These are phyloP conservation scores for Hortiboletus campestris DNA, from an alignment of 768 basidiomycete species.

Conservation along the genomic window DNA sequence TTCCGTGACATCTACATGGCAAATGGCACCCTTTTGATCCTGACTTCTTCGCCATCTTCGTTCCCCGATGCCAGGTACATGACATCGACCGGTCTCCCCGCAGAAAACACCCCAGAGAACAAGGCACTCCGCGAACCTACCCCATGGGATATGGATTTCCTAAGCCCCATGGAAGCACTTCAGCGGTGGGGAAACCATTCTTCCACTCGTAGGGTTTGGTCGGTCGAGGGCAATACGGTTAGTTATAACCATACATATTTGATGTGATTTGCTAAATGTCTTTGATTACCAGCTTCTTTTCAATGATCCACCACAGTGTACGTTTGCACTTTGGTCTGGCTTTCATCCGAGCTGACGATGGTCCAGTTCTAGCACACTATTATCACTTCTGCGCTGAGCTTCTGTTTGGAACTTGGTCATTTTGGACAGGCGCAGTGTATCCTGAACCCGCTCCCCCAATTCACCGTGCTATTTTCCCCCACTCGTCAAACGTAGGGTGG, in stretches of 20 bases:
- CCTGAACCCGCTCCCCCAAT: constrained; percentile 50
- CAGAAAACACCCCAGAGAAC: constrained; percentile 60
- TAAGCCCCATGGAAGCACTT: constrained; percentile 59
- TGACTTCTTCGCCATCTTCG: constrained; percentile 44
- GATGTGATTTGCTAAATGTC: constrained; percentile 1
- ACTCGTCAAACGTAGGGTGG: constrained; percentile 59
- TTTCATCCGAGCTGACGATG: background rate
- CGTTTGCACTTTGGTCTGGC: constrained; percentile 2
- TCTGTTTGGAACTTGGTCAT: constrained; percentile 70
- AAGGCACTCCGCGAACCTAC: constrained; percentile 68
- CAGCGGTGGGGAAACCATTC: constrained; percentile 54
- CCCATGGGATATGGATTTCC: constrained; percentile 54
- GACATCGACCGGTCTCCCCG: constrained; percentile 63
- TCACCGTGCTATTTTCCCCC: constrained; percentile 69
- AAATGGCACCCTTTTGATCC: constrained; percentile 75
- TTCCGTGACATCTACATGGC: constrained; percentile 83
- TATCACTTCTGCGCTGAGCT: constrained; percentile 88
- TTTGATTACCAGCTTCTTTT: constrained; percentile 43
- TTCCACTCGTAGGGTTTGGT: constrained; percentile 53
- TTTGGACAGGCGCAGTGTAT: constrained; percentile 58
- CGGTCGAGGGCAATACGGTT: constrained; percentile 73
- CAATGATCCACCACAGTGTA: constrained; percentile 68
- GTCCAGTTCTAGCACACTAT: constrained; percentile 69
- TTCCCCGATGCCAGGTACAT: constrained; percentile 55
- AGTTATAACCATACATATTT: constrained; percentile 18